Conservation (phyloP, 495 filamentous ascomycete genomes). For the Glonium stellatum region DNA sequence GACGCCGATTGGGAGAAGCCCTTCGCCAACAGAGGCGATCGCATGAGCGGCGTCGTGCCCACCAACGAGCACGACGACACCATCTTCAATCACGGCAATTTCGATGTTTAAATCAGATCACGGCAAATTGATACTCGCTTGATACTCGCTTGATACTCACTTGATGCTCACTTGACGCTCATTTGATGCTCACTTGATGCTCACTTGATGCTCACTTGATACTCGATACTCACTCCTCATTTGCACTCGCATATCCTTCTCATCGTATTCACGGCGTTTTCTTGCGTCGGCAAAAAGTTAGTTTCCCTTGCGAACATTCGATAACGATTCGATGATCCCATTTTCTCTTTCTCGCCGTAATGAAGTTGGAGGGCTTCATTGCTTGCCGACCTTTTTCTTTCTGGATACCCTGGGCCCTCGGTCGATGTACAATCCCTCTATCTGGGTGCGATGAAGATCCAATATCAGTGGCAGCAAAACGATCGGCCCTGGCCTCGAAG, state of each 20-base stretch:
- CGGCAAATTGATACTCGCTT: not conserved
- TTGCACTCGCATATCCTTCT: slow-evolving; percentile 14
- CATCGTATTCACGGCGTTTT: not conserved
- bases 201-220: too few species aligned
- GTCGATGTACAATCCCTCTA: not conserved
- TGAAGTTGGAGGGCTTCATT: slow-evolving; percentile 11
- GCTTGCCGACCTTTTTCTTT: slow-evolving; percentile 11
- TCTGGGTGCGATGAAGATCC: not conserved
- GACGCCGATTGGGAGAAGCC: slow-evolving; percentile 24
- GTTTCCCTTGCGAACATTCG: not conserved
- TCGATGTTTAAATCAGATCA: slow-evolving; percentile 30
- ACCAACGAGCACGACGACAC: slow-evolving; percentile 29
- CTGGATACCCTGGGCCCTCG: slow-evolving; percentile 20
- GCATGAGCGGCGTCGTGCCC: slow-evolving; percentile 36
- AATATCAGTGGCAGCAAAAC: not conserved
- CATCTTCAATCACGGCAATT: slow-evolving; percentile 36
- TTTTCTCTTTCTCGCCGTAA: not conserved
- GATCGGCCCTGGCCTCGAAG: not conserved
- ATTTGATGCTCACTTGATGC: too few species aligned
- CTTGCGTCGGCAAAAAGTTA: not conserved
- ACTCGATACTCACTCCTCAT: not conserved
- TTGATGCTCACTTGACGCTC: too few species aligned
- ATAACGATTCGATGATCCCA: not conserved
- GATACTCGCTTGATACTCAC: too few species aligned
- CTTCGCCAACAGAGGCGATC: slow-evolving; percentile 27